These are phyloP conservation scores for Paecilomyces sp. DNA, from an alignment of 2,329 filamentous ascomycete species.

Conservation along the genomic window DNA sequence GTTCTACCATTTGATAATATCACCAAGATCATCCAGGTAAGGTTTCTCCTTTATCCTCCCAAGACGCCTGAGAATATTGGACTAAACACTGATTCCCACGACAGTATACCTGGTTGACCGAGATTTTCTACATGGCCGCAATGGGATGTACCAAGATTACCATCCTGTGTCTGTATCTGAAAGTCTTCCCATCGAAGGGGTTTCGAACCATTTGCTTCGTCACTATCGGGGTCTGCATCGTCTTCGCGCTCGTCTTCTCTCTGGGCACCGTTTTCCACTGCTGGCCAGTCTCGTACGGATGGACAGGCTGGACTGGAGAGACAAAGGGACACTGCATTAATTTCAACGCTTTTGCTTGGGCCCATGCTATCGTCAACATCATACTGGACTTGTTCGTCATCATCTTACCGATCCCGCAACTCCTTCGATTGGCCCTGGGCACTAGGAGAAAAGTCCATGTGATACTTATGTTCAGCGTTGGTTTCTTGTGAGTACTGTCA, in stretches of 20 bases:
- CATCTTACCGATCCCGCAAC: conserved; percentile 42
- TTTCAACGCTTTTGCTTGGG: conserved; percentile 44
- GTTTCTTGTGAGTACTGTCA: conserved; percentile 29
- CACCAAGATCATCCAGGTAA: neutral
- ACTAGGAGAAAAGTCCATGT: conserved; percentile 46
- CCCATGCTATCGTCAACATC: conserved; percentile 49
- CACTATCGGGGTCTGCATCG: conserved; percentile 46
- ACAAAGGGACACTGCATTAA: conserved; percentile 44
- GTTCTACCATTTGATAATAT: neutral
- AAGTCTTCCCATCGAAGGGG: conserved; percentile 42
- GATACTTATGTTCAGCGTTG: conserved; percentile 45
- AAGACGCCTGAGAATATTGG: neutral
- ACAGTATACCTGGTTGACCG: conserved; percentile 16
- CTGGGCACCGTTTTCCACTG: conserved; percentile 19
- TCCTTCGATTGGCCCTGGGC: conserved; percentile 37
- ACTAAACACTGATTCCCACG: neutral
- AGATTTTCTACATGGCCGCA: conserved; percentile 42
- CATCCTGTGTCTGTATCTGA: conserved; percentile 49
- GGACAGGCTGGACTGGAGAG: conserved; percentile 47
- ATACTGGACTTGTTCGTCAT: conserved; percentile 48
- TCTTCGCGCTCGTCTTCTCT: conserved; percentile 33
- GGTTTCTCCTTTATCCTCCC: neutral
- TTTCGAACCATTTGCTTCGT: conserved; percentile 38
- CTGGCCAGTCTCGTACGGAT: conserved; percentile 40
- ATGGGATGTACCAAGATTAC: conserved; percentile 45